phyloP scores from a whole-genome alignment of 2,329 filamentous ascomycete genomes.

The Ustulina deusta region DNA sequence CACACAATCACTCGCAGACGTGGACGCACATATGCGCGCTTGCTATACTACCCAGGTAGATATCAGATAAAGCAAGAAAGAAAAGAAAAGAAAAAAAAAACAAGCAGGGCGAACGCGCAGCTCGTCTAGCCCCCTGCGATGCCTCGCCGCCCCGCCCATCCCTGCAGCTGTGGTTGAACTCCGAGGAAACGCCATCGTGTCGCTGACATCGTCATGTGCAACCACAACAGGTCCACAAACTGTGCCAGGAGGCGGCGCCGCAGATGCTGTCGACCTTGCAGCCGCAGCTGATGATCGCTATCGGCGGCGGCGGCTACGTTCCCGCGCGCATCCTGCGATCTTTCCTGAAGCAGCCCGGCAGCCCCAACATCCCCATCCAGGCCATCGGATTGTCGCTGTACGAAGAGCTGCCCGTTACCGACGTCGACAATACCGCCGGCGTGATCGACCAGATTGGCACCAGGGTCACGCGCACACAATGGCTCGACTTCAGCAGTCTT shows the following conservation, averaged over 20 bases:
- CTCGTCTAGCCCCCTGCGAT: not conserved
- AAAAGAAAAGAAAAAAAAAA: no score
- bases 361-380: constrained; percentile 97
- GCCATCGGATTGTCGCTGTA: constrained; percentile 98
- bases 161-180: not conserved
- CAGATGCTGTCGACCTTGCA: constrained; percentile 86
- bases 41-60: no score
- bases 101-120: not conserved
- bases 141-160: not conserved
- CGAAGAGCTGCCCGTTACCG: constrained; percentile 76
- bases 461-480: constrained; percentile 97
- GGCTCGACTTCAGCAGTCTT: constrained; percentile 84
- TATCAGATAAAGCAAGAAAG: not conserved
- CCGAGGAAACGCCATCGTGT: constrained; percentile 1
- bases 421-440: constrained; percentile 61
- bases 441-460: constrained; percentile 84
- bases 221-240: constrained; percentile 84
- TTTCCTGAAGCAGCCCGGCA: constrained; percentile 90
- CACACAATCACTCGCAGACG: not conserved
- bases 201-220: constrained; percentile 38
- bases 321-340: constrained; percentile 96
- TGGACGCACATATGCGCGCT: not conserved
- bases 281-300: constrained; percentile 97
- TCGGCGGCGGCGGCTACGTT: constrained; percentile 96
- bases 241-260: constrained; percentile 88